Base-by-base conservation (phyloP, 1,284 basidiomycete species). In the Hypsizygus ulmarius region DNA sequence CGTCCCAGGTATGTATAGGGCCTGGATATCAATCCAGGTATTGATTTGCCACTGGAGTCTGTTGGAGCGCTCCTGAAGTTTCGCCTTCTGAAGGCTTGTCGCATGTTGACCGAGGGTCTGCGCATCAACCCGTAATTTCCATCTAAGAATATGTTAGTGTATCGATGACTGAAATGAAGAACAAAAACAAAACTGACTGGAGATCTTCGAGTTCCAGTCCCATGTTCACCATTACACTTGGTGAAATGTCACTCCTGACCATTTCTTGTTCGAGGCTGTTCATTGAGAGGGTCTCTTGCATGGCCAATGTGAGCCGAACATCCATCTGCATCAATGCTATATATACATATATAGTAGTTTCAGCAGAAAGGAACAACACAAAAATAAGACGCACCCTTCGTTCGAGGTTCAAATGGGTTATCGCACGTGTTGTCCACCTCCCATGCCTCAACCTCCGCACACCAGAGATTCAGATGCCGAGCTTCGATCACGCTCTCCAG, bases 361-460 rank as follows among this genome's bases (percentile, higher is more conserved):
- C n/a, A n/a, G n/a, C n/a, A n/a, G n/a, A n/a, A n/a, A n/a, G n/a
- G n/a, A n/a, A n/a, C n/a, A n/a, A n/a, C n/a, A n/a, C n/a, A n/a
- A 34, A 34, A 10, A 34, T 12, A 34, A 5, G 15, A 34, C 15
- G 3, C 9, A 34, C 32, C 32, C 10, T 34, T 34, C 4, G 15
- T 15, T n/a, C 15, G 32, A 4, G 32, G 32, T 10, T 34, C 15
- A 15, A 34, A 34, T 10, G 32, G 32, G 32, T 34, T 34, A n/a
- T 34, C 4, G 32, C 15, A 5, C 3, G 3, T n/a, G 15, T 15
- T 34, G 49, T 77, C 82, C 55, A 48, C 90, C 19, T 72, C 81
- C 12, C 68, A 74, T 71, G 66, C 67, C 5, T 91, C 88, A 64
- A 57, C 92, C 42, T 82, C 80, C 21, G 4, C 21, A 25, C 21